These are phyloP conservation scores for Sinapis alba DNA, from an alignment of 441 rosid species.

Conservation along the genomic window DNA sequence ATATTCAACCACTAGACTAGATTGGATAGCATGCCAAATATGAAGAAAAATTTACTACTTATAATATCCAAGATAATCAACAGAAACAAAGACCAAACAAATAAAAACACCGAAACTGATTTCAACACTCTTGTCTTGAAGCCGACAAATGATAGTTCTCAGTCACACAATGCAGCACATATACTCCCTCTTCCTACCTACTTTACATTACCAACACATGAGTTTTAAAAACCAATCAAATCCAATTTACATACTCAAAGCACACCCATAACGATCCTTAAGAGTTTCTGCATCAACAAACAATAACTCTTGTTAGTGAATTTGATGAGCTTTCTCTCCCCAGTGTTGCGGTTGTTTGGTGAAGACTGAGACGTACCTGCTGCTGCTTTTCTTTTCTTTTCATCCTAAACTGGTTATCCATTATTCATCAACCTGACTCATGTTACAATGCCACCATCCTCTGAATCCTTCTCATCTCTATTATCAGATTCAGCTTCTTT, in stretches of 20 bases:
- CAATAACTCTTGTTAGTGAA: constrained; percentile 15
- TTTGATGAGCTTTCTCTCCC: neutral
- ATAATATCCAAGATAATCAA: no score
- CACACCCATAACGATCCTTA: constrained; percentile 7
- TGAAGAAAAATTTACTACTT: no score
- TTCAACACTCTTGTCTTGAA: constrained; percentile 23
- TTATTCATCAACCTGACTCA: constrained; percentile 10
- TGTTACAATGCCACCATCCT: constrained; percentile 23
- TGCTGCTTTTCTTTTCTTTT: neutral
- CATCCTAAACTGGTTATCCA: neutral
- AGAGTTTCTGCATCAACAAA: constrained; percentile 31
- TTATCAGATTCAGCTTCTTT: constrained; percentile 13
- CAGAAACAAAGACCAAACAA: neutral
- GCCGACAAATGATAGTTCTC: constrained; percentile 16
- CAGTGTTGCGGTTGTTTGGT: neutral
- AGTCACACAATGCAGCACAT: constrained; percentile 6
- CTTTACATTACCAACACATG: constrained; percentile 7
- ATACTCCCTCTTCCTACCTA: constrained; percentile 4
- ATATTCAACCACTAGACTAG: no score
- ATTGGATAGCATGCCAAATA: no score
- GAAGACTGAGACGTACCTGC: constrained; percentile 18
- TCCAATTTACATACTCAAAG: constrained; percentile 32
- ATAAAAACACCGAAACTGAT: neutral
- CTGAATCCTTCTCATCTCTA: constrained; percentile 15
- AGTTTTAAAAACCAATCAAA: constrained; percentile 23